phyloP scores from a whole-genome alignment of 495 filamentous ascomycete genomes.

The Terfezia claveryi region DNA sequence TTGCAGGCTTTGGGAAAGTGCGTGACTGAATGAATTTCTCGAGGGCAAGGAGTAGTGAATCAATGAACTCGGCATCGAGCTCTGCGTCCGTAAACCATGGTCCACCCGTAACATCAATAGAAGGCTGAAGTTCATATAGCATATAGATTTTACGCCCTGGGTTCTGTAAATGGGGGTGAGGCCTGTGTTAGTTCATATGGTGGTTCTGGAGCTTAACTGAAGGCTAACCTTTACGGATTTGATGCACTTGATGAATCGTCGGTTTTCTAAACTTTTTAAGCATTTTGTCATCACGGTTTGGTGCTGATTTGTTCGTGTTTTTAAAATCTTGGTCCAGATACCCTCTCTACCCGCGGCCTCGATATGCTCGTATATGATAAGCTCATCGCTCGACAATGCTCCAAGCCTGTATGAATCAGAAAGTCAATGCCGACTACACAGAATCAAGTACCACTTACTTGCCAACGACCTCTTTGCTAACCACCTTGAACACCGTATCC shows the following conservation, averaged over 20 bases:
- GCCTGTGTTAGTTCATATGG: neutral
- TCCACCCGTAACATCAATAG: slow-evolving; percentile 74
- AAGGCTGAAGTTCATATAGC: slow-evolving; percentile 32
- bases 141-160: slow-evolving; percentile 62
- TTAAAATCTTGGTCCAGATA: slow-evolving; percentile 69
- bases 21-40: slow-evolving; percentile 43
- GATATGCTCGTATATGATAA: slow-evolving; percentile 63
- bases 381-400: slow-evolving; percentile 36
- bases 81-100: slow-evolving; percentile 81
- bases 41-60: slow-evolving; percentile 41
- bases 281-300: slow-evolving; percentile 50
- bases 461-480: slow-evolving; percentile 13
- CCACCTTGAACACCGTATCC: slow-evolving; percentile 13
- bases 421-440: neutral
- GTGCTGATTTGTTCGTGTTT: slow-evolving; percentile 51
- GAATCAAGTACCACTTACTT: slow-evolving; percentile 7
- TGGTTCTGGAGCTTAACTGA: too few relatives aligned
- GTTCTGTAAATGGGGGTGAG: slow-evolving; percentile 20
- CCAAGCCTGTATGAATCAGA: slow-evolving; percentile 9
- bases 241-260: slow-evolving; percentile 33
- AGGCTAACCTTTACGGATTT: slow-evolving; percentile 30
- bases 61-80: slow-evolving; percentile 70
- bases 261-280: slow-evolving; percentile 52
- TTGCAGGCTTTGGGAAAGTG: slow-evolving; percentile 23
- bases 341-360: slow-evolving; percentile 61